phyloP scores from a whole-genome alignment of 805 yeast genomes.

The Metschnikowia orientalis region DNA sequence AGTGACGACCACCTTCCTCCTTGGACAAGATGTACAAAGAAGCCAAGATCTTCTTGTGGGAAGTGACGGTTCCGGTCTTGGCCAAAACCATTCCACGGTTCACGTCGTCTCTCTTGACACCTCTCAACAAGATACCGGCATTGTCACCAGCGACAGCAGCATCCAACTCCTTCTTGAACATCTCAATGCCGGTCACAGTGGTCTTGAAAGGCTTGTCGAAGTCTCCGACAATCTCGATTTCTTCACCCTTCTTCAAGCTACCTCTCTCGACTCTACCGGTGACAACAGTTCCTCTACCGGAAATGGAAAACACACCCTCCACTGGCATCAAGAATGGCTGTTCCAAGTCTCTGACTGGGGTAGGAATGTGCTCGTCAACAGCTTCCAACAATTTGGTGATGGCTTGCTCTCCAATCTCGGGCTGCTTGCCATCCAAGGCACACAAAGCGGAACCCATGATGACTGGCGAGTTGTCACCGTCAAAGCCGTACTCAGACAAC shows the following conservation, averaged over 20 bases:
- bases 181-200: conserved; percentile 96
- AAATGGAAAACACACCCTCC: conserved; percentile 95
- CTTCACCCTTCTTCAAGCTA: conserved; percentile 95
- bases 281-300: conserved; percentile 99
- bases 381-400: conserved; percentile 81
- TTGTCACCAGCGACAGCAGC: conserved; percentile 99
- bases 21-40: conserved; percentile 88
- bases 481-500: conserved; percentile 85
- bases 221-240: conserved; percentile 93
- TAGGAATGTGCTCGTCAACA: conserved; percentile 91
- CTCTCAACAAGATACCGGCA: conserved; percentile 95
- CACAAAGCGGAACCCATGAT: conserved; percentile 98
- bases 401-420: conserved; percentile 89
- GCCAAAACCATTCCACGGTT: conserved; percentile 97
- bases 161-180: conserved; percentile 98
- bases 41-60: conserved; percentile 91
- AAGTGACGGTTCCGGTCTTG: conserved; percentile 86
- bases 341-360: conserved; percentile 93
- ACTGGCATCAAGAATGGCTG: conserved; percentile 96
- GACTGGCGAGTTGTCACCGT: conserved; percentile 97
- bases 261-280: conserved; percentile 99
- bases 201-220: conserved; percentile 84
- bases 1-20: conserved; percentile 99
- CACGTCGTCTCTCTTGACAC: conserved; percentile 95
- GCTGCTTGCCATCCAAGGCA: conserved; percentile 83